Conservation (phyloP, 2,329 filamentous ascomycete species). For the Talaromyces piceae region DNA sequence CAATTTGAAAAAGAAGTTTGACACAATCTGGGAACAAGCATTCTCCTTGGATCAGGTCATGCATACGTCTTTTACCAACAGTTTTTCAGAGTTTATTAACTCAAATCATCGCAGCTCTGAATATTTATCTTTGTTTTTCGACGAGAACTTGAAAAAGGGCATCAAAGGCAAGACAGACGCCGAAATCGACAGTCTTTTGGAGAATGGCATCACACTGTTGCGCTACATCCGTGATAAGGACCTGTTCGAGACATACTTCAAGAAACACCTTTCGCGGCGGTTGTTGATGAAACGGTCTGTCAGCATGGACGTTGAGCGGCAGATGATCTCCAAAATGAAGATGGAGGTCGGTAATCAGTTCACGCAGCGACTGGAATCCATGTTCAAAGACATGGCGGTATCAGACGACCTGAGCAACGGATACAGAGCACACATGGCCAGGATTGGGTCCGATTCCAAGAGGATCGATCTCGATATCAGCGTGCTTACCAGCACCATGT, state of each 20-base stretch:
- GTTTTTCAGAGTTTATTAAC: conserved; percentile 91
- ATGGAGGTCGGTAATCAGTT: conserved; percentile 91
- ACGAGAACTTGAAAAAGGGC: conserved; percentile 90
- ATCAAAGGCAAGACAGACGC: conserved; percentile 86
- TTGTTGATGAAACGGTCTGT: conserved; percentile 83
- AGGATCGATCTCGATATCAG: conserved; percentile 74
- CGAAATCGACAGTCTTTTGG: conserved; percentile 75
- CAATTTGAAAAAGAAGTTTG: conserved; percentile 79
- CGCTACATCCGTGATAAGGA: conserved; percentile 89
- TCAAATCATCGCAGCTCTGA: conserved; percentile 78
- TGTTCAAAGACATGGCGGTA: conserved; percentile 94
- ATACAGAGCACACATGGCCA: conserved; percentile 65
- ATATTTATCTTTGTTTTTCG: conserved; percentile 92
- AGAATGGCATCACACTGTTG: conserved; percentile 82
- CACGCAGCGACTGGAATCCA: conserved; percentile 85
- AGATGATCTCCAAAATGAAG: conserved; percentile 96
- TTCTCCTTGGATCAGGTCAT: conserved; percentile 70
- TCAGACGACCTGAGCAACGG: conserved; percentile 73
- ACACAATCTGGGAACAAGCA: conserved; percentile 64
- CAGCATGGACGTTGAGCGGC: conserved; percentile 85
- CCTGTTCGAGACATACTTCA: conserved; percentile 94
- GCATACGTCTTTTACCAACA: conserved; percentile 74
- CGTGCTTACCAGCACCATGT: conserved; percentile 87
- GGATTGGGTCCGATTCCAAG: conserved; percentile 49
- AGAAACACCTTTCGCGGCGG: conserved; percentile 86